Evolutionary conservation across 1,284 basidiomycete species (phyloP), one percentile per base, ranked within the genome.

Genomic region (Mycosarcoma mackinlayi): DNA sequence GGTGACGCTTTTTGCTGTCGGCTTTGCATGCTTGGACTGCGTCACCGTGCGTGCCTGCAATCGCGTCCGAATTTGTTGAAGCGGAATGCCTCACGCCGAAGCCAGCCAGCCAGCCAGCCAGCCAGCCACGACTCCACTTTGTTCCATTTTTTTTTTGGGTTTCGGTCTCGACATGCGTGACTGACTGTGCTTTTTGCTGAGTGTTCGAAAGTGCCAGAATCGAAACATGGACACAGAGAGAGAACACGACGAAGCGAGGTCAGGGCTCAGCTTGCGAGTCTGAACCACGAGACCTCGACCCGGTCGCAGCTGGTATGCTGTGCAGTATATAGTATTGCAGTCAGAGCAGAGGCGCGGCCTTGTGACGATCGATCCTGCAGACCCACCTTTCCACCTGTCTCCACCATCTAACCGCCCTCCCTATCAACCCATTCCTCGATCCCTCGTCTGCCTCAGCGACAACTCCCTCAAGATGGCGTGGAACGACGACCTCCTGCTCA

Each of bases 401-500:
- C 28, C 16, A 19, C 10, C 55, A 50, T 19, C 30, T n/a, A n/a
- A 25, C 14, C 33, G 14, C 27, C 6, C 4, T 30, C 23, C n/a
- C n/a, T n/a, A n/a, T n/a, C n/a, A n/a, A n/a, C n/a, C n/a, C n/a
- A n/a, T n/a, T n/a, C n/a, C n/a, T n/a, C n/a, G n/a, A n/a, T n/a
- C 19, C n/a, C 16, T 25, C 21, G 16, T 18, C 41, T 28, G 41
- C 19, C 47, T 18, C 31, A 30, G 33, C 24, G 19, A 16, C n/a
- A 19, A 14, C 39, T 6, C 11, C 14, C 4, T 50, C 58, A 66
- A 35, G 14, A 71, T 71, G 68, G 68, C 68, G 16, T 71, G 68
- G 68, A 71, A 71, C 58, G 68, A 71, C 68, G 59, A 71, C 37
- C 68, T 71, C 21, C 48, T 71, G 39, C 72, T 78, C 55, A 79